Evolutionary conservation across 148 eudicot species (phyloP), one percentile per base, ranked within the genome.

Genomic region (Rhododendron kiyosumense): DNA sequence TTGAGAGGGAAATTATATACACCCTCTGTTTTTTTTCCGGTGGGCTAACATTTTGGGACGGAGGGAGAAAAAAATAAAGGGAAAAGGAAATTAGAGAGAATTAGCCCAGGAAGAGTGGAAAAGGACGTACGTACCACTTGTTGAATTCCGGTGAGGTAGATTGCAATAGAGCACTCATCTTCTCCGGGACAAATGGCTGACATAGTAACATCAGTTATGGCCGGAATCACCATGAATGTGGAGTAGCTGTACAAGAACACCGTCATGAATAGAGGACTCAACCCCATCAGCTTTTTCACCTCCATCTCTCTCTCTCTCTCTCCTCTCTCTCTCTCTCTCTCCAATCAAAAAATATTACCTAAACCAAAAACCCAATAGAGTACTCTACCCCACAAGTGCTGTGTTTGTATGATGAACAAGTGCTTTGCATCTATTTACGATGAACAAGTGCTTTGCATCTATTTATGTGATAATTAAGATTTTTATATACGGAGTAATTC

Each of bases 181-280:
- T 87, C 87, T 43, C 91, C 92, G 30, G 92, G 92, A 69, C 92
- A 90, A 17, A 90, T 83, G 1, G 92, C 92, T 0, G 87, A 48
- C 92, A 90, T 90, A n/a, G 90, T 87, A 32, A 90, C 92, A n/a
- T 90, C 92, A 0, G 92, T 90, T 63, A 89, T 90, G 45, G 88
- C 89, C 46, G 92, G 91, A 32, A 89, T 82, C 45, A 90, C 92
- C 92, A 89, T 89, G 79, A 48, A 82, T 36, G 87, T n/a, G 0
- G 91, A 76, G 84, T 89, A 90, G 48, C 74, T 77, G 87, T 83
- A 59, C 9, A 90, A 63, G 38, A 90, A 90, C 71, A 89, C 81
- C 26, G 92, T 90, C 92, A 86, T 84, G 65, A 85, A 87, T 3
- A 90, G 87, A 81, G 87, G 92, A 59, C 88, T 86, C 73, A 90